Evolutionary conservation across 352 stramenopile species (phyloP), one percentile per base, ranked within the genome.

Genomic region (Phytopythium boreale): DNA sequence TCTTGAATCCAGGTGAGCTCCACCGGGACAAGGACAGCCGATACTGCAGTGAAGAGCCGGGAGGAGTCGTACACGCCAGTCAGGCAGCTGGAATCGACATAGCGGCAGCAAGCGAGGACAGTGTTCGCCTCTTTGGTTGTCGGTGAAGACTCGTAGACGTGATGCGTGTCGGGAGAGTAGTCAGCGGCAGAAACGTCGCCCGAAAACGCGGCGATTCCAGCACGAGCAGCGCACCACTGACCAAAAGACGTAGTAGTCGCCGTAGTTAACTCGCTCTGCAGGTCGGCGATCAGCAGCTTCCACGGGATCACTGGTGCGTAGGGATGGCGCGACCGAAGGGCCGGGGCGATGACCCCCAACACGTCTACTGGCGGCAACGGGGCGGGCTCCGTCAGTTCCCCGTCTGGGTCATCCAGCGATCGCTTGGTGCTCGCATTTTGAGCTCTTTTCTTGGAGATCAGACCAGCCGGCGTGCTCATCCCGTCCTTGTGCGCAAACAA

Each of bases 271-370:
- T 36, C 39, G 59, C 88, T 77, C 39, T 89, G 55, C 15, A 94
- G 62, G 65, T 94, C 84, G n/a, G 79, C 84, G 51, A 94, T 71
- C 43, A 92, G 68, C 37, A 92, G 64, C 61, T 94, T 94, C 83
- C 83, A 94, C 11, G 70, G 61, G 11, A 79, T 70, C 50, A 66
- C 64, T 17, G 67, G 57, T 20, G 53, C 24, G 4, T 27, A 65
- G 5, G 63, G 26, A 19, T 69, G 76, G 53, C 62, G 63, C 29
- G 39, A 60, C 2, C 59, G 61, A 59, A 87, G 68, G n/a, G 66
- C 53, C 31, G 62, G 47, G 20, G 66, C 57, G 47, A 82, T 72
- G 41, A 90, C 50, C 15, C 15, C 41, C 53, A 75, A 1, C 8
- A 81, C 64, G 44, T 90, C 75, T 19, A 89, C 53, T 11, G 74